Base-by-base conservation (phyloP, 495 filamentous ascomycete genomes). In the Penicillium alfredii region DNA sequence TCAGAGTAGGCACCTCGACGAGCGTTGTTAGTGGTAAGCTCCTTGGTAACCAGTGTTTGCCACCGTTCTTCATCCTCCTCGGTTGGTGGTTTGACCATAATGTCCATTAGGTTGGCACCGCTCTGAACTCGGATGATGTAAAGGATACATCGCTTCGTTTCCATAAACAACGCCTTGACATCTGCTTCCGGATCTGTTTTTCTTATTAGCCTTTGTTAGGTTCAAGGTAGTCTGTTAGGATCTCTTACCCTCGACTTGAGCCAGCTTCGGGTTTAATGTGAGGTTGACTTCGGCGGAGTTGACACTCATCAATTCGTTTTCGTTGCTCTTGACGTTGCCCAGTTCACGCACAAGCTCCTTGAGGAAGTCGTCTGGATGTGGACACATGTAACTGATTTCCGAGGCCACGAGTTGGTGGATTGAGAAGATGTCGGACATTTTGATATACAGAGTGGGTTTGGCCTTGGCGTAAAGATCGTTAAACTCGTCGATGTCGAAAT, bases 401-500 rank as follows among this genome's bases (percentile, higher is more conserved):
- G 80, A 73, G 18, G 85, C 79, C 28, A 97, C 74, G 22, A 97
- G 76, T 32, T 82, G 85, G 51, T 99, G 92, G 38, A 99, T 88
- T 13, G 93, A 84, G 60, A 97, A 97, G 40, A 99, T 87, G 58
- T 99, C 92, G 10, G 84, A 76, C 81, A 97, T 88, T 62, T 99
- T 99, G 62, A 99, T 94, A 66, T 95, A 99, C 12, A 99, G 69
- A 3, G 90, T 97, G 3, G 92, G 92, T 53, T 94, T 94, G 33
- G 86, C 89, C 51, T 90, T 87, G 30, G 90, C 82, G 51, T 96
- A 97, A 16, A 97, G 76, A 52, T 99, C 92, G 47, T 96, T 95
- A 73, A 90, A 97, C 45, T 96, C 90, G 55, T 97, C 92, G 54
- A 97, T 96, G 55, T 96, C 93, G 56, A 95, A 98, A 13, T 89